A percentile compares a stretch with the other conserved stretches of the same genome.
Conservation (phyloP, 2,329 filamentous ascomycete genomes). For the Paracorniculantispora psalliotae region DNA sequence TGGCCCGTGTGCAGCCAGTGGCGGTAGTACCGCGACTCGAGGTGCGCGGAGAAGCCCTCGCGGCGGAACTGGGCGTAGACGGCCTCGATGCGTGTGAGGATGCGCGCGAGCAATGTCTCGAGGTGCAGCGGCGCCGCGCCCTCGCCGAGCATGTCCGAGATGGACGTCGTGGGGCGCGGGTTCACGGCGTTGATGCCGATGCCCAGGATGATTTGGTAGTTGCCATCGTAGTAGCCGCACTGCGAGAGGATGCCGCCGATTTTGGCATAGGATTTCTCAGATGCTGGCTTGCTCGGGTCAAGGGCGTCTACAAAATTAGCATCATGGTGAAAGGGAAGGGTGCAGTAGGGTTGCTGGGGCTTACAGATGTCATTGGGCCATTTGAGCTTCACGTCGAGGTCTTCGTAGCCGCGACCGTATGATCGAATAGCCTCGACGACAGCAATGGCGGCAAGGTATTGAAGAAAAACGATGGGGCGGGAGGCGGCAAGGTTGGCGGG, state of each 20-base stretch:
- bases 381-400: slow-evolving; percentile 79
- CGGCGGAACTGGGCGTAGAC: slow-evolving; percentile 71
- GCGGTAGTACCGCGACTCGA: slow-evolving; percentile 74
- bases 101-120: slow-evolving; percentile 76
- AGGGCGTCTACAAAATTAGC: slow-evolving; percentile 48
- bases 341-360: slow-evolving; percentile 22
- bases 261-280: slow-evolving; percentile 64
- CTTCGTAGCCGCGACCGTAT: slow-evolving; percentile 71
- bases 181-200: slow-evolving; percentile 86
- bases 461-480: slow-evolving; percentile 85
- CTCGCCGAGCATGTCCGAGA: slow-evolving; percentile 64
- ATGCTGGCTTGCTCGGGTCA: slow-evolving; percentile 52
- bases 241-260: slow-evolving; percentile 92
- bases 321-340: slow-evolving; percentile 25
- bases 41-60: slow-evolving; percentile 65
- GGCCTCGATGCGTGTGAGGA: slow-evolving; percentile 72
- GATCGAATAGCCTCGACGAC: slow-evolving; percentile 76
- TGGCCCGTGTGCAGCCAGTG: slow-evolving; percentile 82
- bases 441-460: slow-evolving; percentile 87
- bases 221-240: slow-evolving; percentile 69
- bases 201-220: slow-evolving; percentile 82
- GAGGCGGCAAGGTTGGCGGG: slow-evolving; percentile 63
- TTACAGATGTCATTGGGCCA: slow-evolving; percentile 95
- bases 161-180: slow-evolving; percentile 76
- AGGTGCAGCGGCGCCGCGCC: slow-evolving; percentile 55